Base-by-base conservation (phyloP, 1,139 yeast genomes). In the Kluyveromyces sp. region DNA sequence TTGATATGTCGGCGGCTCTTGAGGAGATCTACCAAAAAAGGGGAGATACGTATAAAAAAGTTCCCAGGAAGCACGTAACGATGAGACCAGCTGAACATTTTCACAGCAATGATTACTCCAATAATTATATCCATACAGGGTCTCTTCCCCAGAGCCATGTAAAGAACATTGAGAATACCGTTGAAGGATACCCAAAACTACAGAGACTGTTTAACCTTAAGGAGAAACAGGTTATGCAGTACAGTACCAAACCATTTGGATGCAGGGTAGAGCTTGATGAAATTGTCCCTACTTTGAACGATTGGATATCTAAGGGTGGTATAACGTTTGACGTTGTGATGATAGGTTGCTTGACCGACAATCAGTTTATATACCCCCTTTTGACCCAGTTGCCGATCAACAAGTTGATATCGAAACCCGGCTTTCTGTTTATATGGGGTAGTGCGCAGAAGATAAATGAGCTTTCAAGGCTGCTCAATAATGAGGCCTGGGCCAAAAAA, bases 361-460 rank as follows among this genome's bases (percentile, higher is more conserved):
- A 80, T 53, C 88, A 82, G 46, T 71, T 81, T 47, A 70, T 80
- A 17, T 71, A 77, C 36, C 82, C 84, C 0, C 55, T 80, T 2
- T 66, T 88, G 29, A 64, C 74, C 3, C 73, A 73, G 51, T 64
- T 89, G 44, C 95, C 96, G 0, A 69, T 89, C 13, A 80, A 79
- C 50, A 77, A 71, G 54, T 65, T 89, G 32, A 80, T 94, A 46
- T 75, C 95, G 1, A 81, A 82, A 49, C 96, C 96, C 0, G 94
- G 96, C 1, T 80, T 87, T 49, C 63, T 87, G 33, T 86, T 84
- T 56, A 73, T 89, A 43, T 89, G 96, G 96, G 83, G 94, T 0
- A 79, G 92, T 3, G 77, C 85, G 3, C 77, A 77, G 45, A 80
- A 83, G 57, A 80, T 83, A 42, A 73, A 74, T 42, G 86, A 80